A percentile compares a stretch with the other conserved stretches of the same genome.
These are phyloP conservation scores for Mycena sanguinolenta DNA, from an alignment of 768 basidiomycete genomes.

Conservation along the genomic window DNA sequence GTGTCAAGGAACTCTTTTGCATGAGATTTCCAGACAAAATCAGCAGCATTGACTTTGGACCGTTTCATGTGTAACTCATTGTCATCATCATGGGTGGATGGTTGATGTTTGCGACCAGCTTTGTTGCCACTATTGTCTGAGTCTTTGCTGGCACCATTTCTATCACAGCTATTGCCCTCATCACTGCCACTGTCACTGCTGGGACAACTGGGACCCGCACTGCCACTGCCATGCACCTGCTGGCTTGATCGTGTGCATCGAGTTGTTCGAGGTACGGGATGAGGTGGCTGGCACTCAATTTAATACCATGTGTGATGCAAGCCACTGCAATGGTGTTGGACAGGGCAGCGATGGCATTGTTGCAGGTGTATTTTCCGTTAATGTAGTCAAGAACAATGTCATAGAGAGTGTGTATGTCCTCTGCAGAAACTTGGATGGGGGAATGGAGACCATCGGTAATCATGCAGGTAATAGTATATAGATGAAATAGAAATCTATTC, in stretches of 20 bases:
- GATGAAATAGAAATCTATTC: too few relatives aligned
- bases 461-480: too few relatives aligned
- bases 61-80: background rate
- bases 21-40: background rate
- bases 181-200: background rate
- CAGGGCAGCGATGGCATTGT: too few relatives aligned
- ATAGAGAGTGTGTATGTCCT: too few relatives aligned
- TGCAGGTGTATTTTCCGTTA: too few relatives aligned
- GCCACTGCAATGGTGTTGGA: too few relatives aligned
- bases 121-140: background rate
- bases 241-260: background rate
- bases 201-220: too few relatives aligned
- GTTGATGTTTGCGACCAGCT: background rate
- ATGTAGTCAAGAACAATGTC: too few relatives aligned
- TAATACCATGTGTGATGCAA: too few relatives aligned
- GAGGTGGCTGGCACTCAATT: too few relatives aligned
- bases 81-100: background rate
- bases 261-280: background rate
- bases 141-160: background rate
- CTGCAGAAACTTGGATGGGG: too few relatives aligned
- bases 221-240: background rate
- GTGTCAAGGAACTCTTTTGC: conserved; percentile 15
- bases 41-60: background rate
- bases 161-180: background rate
- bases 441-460: too few relatives aligned